Evolutionary conservation across 2,329 filamentous ascomycete species (phyloP), one percentile per base, ranked within the genome.

Genomic region (Davidsoniella virescens): DNA sequence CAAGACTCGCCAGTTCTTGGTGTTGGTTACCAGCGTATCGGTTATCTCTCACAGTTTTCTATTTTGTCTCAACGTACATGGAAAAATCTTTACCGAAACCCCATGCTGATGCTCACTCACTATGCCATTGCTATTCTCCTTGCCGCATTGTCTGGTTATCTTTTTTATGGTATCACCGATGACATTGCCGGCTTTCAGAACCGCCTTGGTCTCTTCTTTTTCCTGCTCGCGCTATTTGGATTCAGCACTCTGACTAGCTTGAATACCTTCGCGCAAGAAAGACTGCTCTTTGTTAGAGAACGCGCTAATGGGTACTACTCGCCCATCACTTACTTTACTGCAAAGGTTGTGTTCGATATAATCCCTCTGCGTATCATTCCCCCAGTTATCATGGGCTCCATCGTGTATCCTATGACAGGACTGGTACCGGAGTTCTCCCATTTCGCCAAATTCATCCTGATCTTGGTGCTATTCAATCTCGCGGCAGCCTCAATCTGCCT

Each of bases 141-240:
- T 5, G 92, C 88, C 1, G 90, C 96, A 4, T 83, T 98, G 52
- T 88, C 90, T 2, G 92, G 92, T 3, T 96, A 85, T 65, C 74
- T 98, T 10, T 98, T 96, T 69, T 98, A 96, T 59, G 92, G 90
- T 2, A 71, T 98, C 44, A 94, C 88, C 0, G 87, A 94, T 60
- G 88, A 98, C 60, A 94, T 98, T 57, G 83, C 87, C 54, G 92
- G 93, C 33, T 98, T 98, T 74, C 92, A 98, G 64, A 98, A 98
- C 64, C 79, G 92, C 17, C 79, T 98, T 4, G 92, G 92, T 55
- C 76, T 98, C 12, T 98, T 98, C 75, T 94, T 98, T 70, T 98
- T 98, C 70, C 73, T 98, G 33, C 75, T 98, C 1, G 87, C 92
- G 0, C 74, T 98, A 2, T 98, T 96, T 59, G 92, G 92, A 8